phyloP scores from a whole-genome alignment of 768 basidiomycete genomes.

The Leccinum disarticulatum region DNA sequence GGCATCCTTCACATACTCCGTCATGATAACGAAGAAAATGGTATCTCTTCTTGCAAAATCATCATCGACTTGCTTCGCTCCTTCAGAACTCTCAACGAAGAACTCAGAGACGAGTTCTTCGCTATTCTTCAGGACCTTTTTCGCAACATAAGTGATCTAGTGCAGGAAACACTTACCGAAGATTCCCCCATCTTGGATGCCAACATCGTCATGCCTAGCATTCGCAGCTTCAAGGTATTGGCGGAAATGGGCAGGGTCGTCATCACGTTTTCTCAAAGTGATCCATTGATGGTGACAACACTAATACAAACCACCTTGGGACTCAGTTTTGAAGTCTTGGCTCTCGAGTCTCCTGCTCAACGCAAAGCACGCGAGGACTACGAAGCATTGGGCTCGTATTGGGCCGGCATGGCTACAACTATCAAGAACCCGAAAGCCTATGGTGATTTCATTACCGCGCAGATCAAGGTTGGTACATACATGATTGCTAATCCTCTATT shows the following conservation, averaged over 20 bases:
- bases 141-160: constrained; percentile 67
- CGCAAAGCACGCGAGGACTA: constrained; percentile 70
- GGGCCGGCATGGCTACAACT: constrained; percentile 77
- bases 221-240: constrained; percentile 89
- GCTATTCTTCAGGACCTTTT: constrained; percentile 78
- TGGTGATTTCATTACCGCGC: constrained; percentile 80
- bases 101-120: constrained; percentile 62
- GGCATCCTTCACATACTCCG: constrained; percentile 84
- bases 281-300: constrained; percentile 61
- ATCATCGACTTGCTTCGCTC: constrained; percentile 85
- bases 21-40: constrained; percentile 96
- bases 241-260: constrained; percentile 93
- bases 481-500: not conserved
- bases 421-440: constrained; percentile 76
- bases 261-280: constrained; percentile 85
- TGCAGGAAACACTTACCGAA: constrained; percentile 73
- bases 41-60: constrained; percentile 84
- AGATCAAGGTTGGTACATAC: constrained; percentile 70
- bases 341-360: constrained; percentile 80
- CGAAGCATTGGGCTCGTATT: constrained; percentile 79
- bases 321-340: constrained; percentile 78
- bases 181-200: constrained; percentile 55
- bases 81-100: constrained; percentile 70
- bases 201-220: constrained; percentile 62
- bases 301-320: constrained; percentile 69